Base-by-base conservation (phyloP, 176 grass and related monocot genomes). In the Triticum turgidum region DNA sequence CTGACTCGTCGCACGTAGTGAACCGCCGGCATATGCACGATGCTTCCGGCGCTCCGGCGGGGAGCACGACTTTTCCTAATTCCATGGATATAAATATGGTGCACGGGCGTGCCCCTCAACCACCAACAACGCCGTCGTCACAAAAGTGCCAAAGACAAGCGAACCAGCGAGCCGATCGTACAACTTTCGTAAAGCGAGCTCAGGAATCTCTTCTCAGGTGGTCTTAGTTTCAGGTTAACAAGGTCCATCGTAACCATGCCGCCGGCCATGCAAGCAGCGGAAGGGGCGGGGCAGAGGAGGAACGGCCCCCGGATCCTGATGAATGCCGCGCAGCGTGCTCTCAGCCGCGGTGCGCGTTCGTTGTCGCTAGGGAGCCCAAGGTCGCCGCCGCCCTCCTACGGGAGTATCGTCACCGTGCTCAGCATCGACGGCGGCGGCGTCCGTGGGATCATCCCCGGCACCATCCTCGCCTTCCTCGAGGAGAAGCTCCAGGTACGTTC, bases 361-460 rank as follows among this genome's bases (percentile, higher is more conserved):
- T 67, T 30, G 22, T 74, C 41, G 12, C 41, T 74, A 22, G n/a
- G 41, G 12, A 25, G 39, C 3, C 71, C 71, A 12, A 74, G 1
- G 71, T 47, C 41, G n/a, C 22, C 71, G 11, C 41, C 71, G 71
- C 71, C 71, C 3, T 74, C 71, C n/a, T 27, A 45, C 11, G 11
- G 70, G 70, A 73, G 70, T n/a, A 45, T n/a, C 70, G 70, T 73
- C n/a, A 45, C 70, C n/a, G 70, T 73, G 70, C 70, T 73, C 4
- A 73, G 70, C 70, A 73, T 73, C 39, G 70, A 73, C 70, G n/a
- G 70, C 39, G 39, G 39, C 5, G 70, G 70, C 39, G 70, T 73
- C 11, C 70, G 70, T 3, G 39, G 70, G 0, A 73, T 73, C 39
- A 73, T 73, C 70, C 70, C 39, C 3, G 70, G 70, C 70, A 74